Conservation (phyloP, 441 rosid species). For the Euphorbia corollata region DNA sequence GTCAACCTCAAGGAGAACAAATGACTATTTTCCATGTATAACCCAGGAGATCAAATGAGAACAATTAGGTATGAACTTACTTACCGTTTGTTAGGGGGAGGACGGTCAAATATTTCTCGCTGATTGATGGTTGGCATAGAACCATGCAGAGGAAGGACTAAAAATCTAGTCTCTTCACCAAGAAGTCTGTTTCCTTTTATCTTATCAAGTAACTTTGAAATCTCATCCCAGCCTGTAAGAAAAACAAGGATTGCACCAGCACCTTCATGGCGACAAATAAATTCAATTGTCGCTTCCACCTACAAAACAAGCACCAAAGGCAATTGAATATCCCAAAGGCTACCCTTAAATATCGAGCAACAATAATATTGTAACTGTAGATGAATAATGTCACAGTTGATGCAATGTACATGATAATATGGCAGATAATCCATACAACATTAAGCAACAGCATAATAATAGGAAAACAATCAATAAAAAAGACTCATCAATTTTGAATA, state of each 20-base stretch:
- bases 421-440: background rate
- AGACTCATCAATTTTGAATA: background rate
- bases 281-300: slow-evolving; percentile 74
- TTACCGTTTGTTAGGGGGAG: slow-evolving; percentile 63
- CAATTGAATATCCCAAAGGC: background rate
- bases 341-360: background rate
- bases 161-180: slow-evolving; percentile 69
- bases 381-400: slow-evolving; percentile 1
- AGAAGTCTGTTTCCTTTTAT: slow-evolving; percentile 63
- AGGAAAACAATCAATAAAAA: background rate
- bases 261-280: slow-evolving; percentile 70
- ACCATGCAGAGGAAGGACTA: slow-evolving; percentile 84
- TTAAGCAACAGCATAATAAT: slow-evolving; percentile 10
- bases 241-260: slow-evolving; percentile 91
- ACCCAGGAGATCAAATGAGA: background rate
- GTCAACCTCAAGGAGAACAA: background rate
- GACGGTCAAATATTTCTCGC: slow-evolving; percentile 78
- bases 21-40: background rate
- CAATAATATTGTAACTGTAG: background rate
- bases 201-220: slow-evolving; percentile 70
- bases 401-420: background rate
- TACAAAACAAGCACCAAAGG: slow-evolving; percentile 25
- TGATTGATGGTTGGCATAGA: slow-evolving; percentile 89
- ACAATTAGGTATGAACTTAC: slow-evolving; percentile 13
- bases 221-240: slow-evolving; percentile 96